phyloP scores from a whole-genome alignment of 1,284 basidiomycete species.

The Boletellus deceptivus region DNA sequence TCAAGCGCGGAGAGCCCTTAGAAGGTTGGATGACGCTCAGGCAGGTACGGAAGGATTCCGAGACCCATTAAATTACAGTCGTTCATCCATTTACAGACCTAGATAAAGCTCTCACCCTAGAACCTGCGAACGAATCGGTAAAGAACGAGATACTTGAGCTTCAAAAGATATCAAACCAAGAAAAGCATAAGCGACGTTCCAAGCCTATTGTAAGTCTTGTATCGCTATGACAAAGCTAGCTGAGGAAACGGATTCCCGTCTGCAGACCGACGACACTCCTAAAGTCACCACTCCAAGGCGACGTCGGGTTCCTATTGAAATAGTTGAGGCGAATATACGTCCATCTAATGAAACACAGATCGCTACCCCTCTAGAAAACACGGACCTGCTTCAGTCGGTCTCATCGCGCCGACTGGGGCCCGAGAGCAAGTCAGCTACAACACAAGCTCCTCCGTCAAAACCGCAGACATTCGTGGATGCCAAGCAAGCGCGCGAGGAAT shows the following conservation, averaged over 20 bases:
- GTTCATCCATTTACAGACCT: slow-evolving; percentile 48
- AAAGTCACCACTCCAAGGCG: slow-evolving; percentile 35
- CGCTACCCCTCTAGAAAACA: neutral
- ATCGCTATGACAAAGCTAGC: slow-evolving; percentile 1
- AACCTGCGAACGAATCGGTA: slow-evolving; percentile 58
- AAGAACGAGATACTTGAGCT: slow-evolving; percentile 55
- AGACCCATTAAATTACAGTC: neutral
- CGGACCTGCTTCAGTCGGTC: slow-evolving; percentile 27
- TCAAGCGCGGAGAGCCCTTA: slow-evolving; percentile 59
- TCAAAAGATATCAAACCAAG: slow-evolving; percentile 36
- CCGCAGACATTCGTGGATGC: slow-evolving; percentile 50
- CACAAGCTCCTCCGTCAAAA: slow-evolving; percentile 17
- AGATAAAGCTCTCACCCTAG: slow-evolving; percentile 49
- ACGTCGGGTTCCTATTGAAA: slow-evolving; percentile 67
- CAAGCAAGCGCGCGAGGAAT: slow-evolving; percentile 48
- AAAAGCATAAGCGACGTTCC: slow-evolving; percentile 33
- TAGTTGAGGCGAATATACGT: slow-evolving; percentile 46
- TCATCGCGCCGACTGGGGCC: slow-evolving; percentile 27
- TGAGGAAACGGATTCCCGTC: slow-evolving; percentile 9
- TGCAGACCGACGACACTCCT: slow-evolving; percentile 11
- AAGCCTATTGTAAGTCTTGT: slow-evolving; percentile 12
- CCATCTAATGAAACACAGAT: slow-evolving; percentile 1
- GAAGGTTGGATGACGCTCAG: slow-evolving; percentile 50
- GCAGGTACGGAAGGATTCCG: slow-evolving; percentile 45
- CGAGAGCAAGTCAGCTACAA: slow-evolving; percentile 5